Evolutionary conservation across 2,329 filamentous ascomycete species (phyloP), one percentile per base, ranked within the genome.

Genomic region (Aspergillus pseudonomiae): DNA sequence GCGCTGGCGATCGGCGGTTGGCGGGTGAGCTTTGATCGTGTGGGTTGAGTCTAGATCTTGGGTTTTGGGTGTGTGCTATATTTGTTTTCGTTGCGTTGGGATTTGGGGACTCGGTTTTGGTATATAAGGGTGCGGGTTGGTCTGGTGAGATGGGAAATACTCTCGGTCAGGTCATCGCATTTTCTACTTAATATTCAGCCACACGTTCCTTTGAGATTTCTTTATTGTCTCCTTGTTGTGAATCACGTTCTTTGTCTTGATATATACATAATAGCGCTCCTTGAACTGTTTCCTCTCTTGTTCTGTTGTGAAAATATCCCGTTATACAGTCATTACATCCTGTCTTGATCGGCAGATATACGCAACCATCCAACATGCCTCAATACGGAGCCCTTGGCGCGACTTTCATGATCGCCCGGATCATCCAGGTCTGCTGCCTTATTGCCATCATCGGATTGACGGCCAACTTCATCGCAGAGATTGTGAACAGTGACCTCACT

Each of bases 391-490:
- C 90, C 75, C 81, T 95, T 69, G 92, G 91, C 77, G 88, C 90
- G 71, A 91, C 90, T 70, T 96, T 96, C 81, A 88, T 91, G 63
- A 82, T 88, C 68, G 86, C 90, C 69, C 89, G 94, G 55, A 83
- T 85, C 63, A 83, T 94, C 69, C 89, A 96, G 75, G 84, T 87
- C 64, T 79, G 91, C 66, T 87, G 87, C 30, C 89, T 97, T 74
- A 83, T 95, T 63, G 83, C 89, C 63, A 88, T 95, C 68, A 90
- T 96, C 68, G 92, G 93, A 53, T 87, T 97, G 76, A 88, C 88
- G 0, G 87, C 90, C 72, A 93, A 94, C 78, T 96, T 97, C 78
- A 89, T 96, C 72, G 84, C 88, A 28, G 85, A 91, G 70, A 93
- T 96, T 75, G 87, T 92, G 52, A 81, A 83, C 50, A 85, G 83